Conservation (phyloP, 345 rosid species). For the Ceriops zippeliana region DNA sequence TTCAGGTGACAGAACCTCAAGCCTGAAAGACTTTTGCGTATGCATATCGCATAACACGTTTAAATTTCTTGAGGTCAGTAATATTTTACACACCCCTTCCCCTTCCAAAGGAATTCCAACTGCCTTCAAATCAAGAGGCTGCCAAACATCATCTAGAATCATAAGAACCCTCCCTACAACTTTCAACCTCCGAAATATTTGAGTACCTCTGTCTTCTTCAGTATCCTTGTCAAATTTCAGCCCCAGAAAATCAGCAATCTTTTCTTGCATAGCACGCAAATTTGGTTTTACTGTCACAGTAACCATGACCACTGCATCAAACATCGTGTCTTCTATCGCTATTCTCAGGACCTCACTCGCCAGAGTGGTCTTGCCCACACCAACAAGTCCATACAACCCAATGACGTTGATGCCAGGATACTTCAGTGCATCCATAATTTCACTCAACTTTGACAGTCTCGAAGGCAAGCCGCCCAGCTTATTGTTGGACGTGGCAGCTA, state of each 20-base stretch:
- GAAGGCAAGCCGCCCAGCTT: no score
- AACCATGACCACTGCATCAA: neutral
- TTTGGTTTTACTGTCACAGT: neutral
- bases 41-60: no score
- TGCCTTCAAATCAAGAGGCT: neutral
- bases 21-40: no score
- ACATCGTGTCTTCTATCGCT: neutral
- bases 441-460: no score
- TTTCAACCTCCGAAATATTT: neutral
- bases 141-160: neutral
- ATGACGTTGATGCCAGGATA: neutral
- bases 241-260: neutral
- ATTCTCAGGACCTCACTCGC: neutral
- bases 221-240: neutral
- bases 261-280: neutral
- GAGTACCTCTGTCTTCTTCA: neutral
- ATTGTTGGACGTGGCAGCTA: no score
- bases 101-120: neutral
- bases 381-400: neutral
- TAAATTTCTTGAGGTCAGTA: no score
- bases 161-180: neutral
- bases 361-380: constrained; percentile 5
- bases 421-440: neutral
- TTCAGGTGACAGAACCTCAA: no score
- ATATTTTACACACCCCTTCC: neutral